A percentile compares a stretch with the other conserved stretches of the same genome.
Conservation (phyloP, 2,329 filamentous ascomycete genomes). For the Scortechinia acanthostroma region DNA sequence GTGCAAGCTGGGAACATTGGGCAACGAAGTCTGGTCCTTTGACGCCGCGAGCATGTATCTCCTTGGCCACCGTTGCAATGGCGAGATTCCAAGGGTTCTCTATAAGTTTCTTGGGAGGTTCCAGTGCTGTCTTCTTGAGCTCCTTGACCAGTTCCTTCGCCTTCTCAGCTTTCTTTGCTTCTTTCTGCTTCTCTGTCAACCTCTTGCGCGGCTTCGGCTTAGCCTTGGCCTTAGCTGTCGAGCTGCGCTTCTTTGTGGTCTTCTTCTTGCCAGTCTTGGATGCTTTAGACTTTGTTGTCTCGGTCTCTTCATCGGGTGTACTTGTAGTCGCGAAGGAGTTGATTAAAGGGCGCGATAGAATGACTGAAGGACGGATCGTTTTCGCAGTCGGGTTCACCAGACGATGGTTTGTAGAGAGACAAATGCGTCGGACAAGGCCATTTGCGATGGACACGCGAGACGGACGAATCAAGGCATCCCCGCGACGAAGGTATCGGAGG, state of each 20-base stretch:
- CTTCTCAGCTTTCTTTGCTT: slow-evolving; percentile 12
- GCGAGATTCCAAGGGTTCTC: slow-evolving; percentile 12
- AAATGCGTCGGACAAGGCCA: neutral
- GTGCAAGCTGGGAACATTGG: too few relatives aligned
- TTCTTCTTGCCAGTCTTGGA: neutral
- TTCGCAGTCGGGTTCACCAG: neutral
- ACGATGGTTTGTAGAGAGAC: neutral
- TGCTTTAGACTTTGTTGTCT: neutral
- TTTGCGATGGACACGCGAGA: too few relatives aligned
- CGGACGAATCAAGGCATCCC: too few relatives aligned
- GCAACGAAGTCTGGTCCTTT: too few relatives aligned
- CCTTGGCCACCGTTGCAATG: slow-evolving; percentile 13
- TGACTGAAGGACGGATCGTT: neutral
- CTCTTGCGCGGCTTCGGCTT: slow-evolving; percentile 10
- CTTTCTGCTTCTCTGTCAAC: slow-evolving; percentile 17
- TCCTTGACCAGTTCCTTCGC: slow-evolving; percentile 16
- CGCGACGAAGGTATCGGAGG: too few relatives aligned
- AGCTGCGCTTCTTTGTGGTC: neutral
- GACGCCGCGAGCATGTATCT: too few relatives aligned
- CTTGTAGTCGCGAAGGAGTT: neutral
- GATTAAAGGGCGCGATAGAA: neutral
- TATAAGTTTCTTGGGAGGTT: slow-evolving; percentile 20
- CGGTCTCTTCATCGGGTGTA: neutral
- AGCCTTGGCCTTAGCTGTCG: slow-evolving; percentile 15
- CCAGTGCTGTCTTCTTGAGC: slow-evolving; percentile 20